Base-by-base conservation (phyloP, 2,329 filamentous ascomycete genomes). In the Trichoderma gracile region DNA sequence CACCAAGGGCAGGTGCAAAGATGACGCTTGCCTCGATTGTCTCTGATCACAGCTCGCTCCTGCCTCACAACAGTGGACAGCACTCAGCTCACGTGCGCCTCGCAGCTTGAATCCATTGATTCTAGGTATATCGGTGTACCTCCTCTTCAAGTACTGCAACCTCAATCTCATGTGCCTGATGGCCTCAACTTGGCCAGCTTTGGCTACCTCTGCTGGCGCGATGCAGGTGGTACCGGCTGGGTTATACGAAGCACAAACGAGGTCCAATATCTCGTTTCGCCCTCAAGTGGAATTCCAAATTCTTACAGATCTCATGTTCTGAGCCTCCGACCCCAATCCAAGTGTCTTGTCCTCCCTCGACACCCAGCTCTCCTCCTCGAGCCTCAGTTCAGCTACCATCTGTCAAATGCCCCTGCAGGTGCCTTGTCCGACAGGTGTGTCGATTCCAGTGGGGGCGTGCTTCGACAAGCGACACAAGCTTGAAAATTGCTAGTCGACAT, bases 381-480 rank as follows among this genome's bases (percentile, higher is more conserved):
- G 30, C 3, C 33, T 60, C 55, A 38, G 49, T 23, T 46, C 33
- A 38, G 33, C 33, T 38, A 12, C 55, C 21, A 52, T 30, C 57
- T 60, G 62, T 60, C 46, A 53, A 56, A 30, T 19, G 27, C 59
- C 63, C 63, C 38, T 65, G 63, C 50, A 61, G 60, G 58, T 56
- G 63, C 57, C 63, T 63, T 60, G 42, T 53, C 43, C 42, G 38
- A 53, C 30, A 42, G 55, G 63, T 27, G 63, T 59, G 63, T 59
- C 46, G 47, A 60, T 54, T 59, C 42, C 25, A 19, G 38, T 30
- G 56, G 40, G 55, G 21, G 63, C 54, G 54, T 30, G 25, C 43
- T 53, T 60, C 53, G 56, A 27, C 63, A 45, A 59, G 61, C 53
- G 59, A 54, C 55, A 52, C 55, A 23, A 23, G 27, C 30, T 58